phyloP scores from a whole-genome alignment of 2,329 filamentous ascomycete species.

The Fusarium domesticum region DNA sequence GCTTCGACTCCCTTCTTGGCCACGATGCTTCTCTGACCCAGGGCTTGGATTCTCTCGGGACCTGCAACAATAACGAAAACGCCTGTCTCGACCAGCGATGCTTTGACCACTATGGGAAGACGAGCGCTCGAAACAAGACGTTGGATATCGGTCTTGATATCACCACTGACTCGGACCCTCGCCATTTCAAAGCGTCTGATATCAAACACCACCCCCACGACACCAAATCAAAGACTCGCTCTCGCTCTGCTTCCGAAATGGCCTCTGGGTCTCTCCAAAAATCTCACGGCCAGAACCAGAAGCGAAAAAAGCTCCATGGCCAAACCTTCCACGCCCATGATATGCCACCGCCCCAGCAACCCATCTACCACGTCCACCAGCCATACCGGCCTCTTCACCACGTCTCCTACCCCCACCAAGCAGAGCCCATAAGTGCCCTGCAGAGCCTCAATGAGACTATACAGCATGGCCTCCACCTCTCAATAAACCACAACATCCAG shows the following conservation, averaged over 20 bases:
- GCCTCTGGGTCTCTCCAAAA: conserved; percentile 8
- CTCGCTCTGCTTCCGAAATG: conserved; percentile 13
- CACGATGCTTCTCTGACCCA: conserved; percentile 25
- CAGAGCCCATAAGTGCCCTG: conserved; percentile 23
- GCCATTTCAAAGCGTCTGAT: neutral
- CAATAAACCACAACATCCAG: conserved; percentile 10
- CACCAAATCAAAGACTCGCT: conserved; percentile 10
- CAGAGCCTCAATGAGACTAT: conserved; percentile 20
- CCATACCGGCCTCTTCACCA: conserved; percentile 6
- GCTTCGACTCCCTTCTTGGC: conserved; percentile 29
- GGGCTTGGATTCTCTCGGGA: conserved; percentile 27
- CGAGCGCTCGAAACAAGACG: conserved; percentile 9
- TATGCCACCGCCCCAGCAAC: conserved; percentile 12
- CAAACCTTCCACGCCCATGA: conserved; percentile 15
- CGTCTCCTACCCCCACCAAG: conserved; percentile 13
- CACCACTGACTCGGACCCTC: conserved; percentile 6
- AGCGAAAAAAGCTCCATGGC: conserved; percentile 12
- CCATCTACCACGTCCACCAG: neutral
- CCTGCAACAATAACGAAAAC: conserved; percentile 33
- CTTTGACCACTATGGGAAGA: conserved; percentile 25
- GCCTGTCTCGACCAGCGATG: conserved; percentile 33
- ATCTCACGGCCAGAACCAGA: conserved; percentile 16
- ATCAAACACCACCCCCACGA: conserved; percentile 5
- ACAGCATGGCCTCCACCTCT: conserved; percentile 18
- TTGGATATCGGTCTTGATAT: conserved; percentile 19